Percentiles rank a stretch among this genome's conserved stretches.
Evolutionary conservation across 2,329 filamentous ascomycete genomes (phyloP).

Genomic region (Penicillium sp.): DNA sequence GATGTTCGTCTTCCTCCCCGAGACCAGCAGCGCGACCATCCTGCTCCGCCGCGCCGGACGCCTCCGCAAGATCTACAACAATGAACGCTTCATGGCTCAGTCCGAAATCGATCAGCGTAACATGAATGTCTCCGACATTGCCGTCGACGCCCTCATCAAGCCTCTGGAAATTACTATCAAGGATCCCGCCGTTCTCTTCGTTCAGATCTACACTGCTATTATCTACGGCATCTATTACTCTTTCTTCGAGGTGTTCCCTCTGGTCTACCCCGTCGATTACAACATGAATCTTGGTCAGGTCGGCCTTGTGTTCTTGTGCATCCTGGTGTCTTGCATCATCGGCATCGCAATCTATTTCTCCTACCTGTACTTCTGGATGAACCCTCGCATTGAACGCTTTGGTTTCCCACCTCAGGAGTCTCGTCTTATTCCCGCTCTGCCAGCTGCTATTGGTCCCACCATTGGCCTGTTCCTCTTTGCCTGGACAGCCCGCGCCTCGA

Average conservation of each 20-base stretch:
- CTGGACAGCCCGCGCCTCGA: slow-evolving; percentile 35
- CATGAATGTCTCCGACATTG: slow-evolving; percentile 26
- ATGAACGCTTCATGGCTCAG: slow-evolving; percentile 62
- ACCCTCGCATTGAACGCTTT: slow-evolving; percentile 56
- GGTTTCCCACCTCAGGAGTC: slow-evolving; percentile 61
- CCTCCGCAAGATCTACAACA: slow-evolving; percentile 66
- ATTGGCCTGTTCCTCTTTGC: slow-evolving; percentile 64
- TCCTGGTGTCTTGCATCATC: slow-evolving; percentile 63
- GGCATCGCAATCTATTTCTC: slow-evolving; percentile 57
- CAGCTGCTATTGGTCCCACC: slow-evolving; percentile 59
- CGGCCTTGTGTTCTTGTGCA: slow-evolving; percentile 66
- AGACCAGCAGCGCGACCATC: slow-evolving; percentile 67
- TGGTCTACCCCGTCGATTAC: slow-evolving; percentile 67
- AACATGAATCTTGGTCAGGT: slow-evolving; percentile 64
- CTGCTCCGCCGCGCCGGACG: slow-evolving; percentile 66
- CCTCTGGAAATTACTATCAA: slow-evolving; percentile 67
- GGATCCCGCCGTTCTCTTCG: slow-evolving; percentile 68
- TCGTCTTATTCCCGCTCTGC: slow-evolving; percentile 62
- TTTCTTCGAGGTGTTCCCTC: slow-evolving; percentile 71
- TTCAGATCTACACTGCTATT: slow-evolving; percentile 67
- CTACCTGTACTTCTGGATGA: slow-evolving; percentile 61
- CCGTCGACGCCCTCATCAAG: slow-evolving; percentile 37
- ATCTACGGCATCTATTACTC: slow-evolving; percentile 59
- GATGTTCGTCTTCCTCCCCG: slow-evolving; percentile 69
- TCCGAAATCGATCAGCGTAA: slow-evolving; percentile 65